Percentiles rank a stretch among this genome's conserved stretches.
These are phyloP conservation scores for Hypoxylon subgilvum DNA, from an alignment of 495 filamentous ascomycete genomes.

Conservation along the genomic window DNA sequence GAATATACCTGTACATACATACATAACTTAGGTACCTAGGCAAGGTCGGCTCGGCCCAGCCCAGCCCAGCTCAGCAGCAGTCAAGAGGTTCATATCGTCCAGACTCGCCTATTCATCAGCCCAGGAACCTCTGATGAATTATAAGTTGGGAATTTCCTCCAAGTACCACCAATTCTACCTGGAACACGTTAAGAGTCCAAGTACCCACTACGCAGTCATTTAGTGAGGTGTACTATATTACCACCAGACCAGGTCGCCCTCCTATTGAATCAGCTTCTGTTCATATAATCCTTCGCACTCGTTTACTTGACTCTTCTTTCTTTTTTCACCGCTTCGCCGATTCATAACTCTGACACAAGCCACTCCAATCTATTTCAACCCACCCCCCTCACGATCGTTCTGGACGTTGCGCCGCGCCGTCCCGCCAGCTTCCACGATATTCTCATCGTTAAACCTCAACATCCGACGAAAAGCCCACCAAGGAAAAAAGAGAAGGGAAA, in stretches of 20 bases:
- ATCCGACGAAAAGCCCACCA: constrained; percentile 30
- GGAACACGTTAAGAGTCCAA: constrained; percentile 38
- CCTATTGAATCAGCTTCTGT: constrained; percentile 36
- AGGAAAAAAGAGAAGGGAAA: no score
- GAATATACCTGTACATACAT: constrained; percentile 1
- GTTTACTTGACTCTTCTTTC: constrained; percentile 21
- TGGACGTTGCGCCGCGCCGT: constrained; percentile 34
- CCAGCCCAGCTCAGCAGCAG: neutral
- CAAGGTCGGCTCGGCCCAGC: constrained; percentile 23
- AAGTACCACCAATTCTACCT: constrained; percentile 40
- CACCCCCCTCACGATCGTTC: constrained; percentile 37
- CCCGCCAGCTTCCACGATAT: constrained; percentile 31
- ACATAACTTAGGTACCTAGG: constrained; percentile 5
- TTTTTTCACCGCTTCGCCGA: constrained; percentile 33
- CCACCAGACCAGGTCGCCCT: constrained; percentile 32
- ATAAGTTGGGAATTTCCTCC: constrained; percentile 19
- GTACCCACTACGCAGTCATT: constrained; percentile 40
- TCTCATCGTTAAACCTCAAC: constrained; percentile 29
- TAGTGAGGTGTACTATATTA: constrained; percentile 43
- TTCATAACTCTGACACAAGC: constrained; percentile 35
- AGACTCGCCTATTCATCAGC: no score
- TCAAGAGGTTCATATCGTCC: constrained; percentile 6
- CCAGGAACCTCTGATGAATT: constrained; percentile 14
- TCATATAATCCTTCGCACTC: constrained; percentile 39
- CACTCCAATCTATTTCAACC: constrained; percentile 27